Evolutionary conservation across 192 early-diverging fungal genomes (phyloP).

Genomic region (Gaertneriomyces semiglobifer): DNA sequence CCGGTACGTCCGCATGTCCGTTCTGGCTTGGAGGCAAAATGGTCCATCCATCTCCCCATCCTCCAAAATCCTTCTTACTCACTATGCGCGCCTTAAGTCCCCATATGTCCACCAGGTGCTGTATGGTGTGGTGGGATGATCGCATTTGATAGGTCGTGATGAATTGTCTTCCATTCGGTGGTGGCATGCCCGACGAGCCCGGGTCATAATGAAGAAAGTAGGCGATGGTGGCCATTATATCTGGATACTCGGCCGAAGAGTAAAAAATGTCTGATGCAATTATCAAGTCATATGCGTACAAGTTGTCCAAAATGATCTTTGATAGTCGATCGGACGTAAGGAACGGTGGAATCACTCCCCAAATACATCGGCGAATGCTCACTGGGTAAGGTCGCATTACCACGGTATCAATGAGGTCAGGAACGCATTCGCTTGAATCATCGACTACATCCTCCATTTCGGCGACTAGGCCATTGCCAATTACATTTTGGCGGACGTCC

Average conservation of each 20-base stretch:
- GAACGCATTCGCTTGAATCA: too few relatives aligned
- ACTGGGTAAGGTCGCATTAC: not conserved
- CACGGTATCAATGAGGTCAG: too few relatives aligned
- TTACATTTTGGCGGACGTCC: slow-evolving; percentile 13
- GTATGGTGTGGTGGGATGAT: slow-evolving; percentile 61
- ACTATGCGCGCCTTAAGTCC: slow-evolving; percentile 27
- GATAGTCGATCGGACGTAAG: too few relatives aligned
- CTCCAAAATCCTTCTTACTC: slow-evolving; percentile 15
- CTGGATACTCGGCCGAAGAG: slow-evolving; percentile 54
- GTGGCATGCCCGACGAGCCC: slow-evolving; percentile 11
- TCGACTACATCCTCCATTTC: not conserved
- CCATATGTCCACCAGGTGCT: slow-evolving; percentile 61
- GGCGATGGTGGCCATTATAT: slow-evolving; percentile 59
- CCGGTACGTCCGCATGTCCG: too few relatives aligned
- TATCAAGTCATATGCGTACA: slow-evolving; percentile 27
- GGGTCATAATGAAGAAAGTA: slow-evolving; percentile 46
- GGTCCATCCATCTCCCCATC: slow-evolving; percentile 19
- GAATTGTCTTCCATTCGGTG: slow-evolving; percentile 32
- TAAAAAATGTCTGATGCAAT: slow-evolving; percentile 51
- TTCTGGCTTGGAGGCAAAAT: too few relatives aligned
- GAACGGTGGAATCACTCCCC: slow-evolving; percentile 21
- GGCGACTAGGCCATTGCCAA: slow-evolving; percentile 13
- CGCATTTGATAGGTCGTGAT: slow-evolving; percentile 74
- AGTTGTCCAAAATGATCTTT: not conserved
- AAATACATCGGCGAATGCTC: slow-evolving; percentile 5